Base-by-base conservation (phyloP, 2,329 filamentous ascomycete species). In the Dothidotthia symphoricarpi region DNA sequence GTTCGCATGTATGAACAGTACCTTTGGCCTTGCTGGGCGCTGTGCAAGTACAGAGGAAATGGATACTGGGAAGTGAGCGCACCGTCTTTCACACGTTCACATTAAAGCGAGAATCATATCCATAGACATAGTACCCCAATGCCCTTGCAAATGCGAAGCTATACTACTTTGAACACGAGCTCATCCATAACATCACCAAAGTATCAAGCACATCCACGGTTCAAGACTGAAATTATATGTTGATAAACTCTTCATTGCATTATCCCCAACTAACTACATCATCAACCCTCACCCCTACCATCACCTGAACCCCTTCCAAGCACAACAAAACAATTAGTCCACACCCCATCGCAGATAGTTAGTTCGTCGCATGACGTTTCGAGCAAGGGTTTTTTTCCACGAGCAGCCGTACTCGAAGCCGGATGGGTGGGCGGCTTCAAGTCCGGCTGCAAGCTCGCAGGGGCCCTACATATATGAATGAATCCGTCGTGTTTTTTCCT, bases 1-100 rank as follows among this genome's bases (percentile, higher is more conserved):
- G n/a, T n/a, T n/a, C n/a, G n/a, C n/a, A n/a, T n/a, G n/a, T n/a
- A n/a, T n/a, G n/a, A n/a, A n/a, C n/a, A n/a, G n/a, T n/a, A n/a
- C n/a, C n/a, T n/a, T n/a, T n/a, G n/a, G n/a, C n/a, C n/a, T n/a
- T n/a, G n/a, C n/a, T n/a, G n/a, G n/a, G n/a, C n/a, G n/a, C n/a
- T n/a, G n/a, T n/a, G n/a, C n/a, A n/a, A n/a, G n/a, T n/a, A n/a
- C n/a, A n/a, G n/a, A 39, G 40, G 39, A 27, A 3, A 11, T 44
- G 41, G 41, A 44, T 36, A 36, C 41, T 44, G 41, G 41, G 41
- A 44, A 44, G 39, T 44, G 41, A 44, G 40, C 41, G 36, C 41
- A 44, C 41, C 36, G 40, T 36, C 41, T 36, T 37, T 44, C 41
- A 44, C 41, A 44, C 15, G 11, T 26, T 12, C 24, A 13, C 24